Percentiles rank a stretch among this genome's conserved stretches.
phyloP scores from a whole-genome alignment of 495 filamentous ascomycete species.

The Bombardia bombarda region DNA sequence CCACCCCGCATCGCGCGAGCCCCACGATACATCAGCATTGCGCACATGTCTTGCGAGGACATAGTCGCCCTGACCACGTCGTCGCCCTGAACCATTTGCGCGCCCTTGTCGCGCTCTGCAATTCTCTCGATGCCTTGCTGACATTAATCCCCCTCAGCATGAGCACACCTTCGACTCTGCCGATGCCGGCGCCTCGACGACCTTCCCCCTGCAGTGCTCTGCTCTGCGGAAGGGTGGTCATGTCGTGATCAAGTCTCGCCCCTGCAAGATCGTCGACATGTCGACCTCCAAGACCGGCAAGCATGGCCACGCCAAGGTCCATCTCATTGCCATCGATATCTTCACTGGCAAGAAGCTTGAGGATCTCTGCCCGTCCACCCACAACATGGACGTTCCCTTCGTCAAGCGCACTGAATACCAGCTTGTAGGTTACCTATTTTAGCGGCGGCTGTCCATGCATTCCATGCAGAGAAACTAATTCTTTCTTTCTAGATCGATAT shows the following conservation, averaged over 20 bases:
- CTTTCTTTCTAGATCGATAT: slow-evolving; percentile 59
- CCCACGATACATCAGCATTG: slow-evolving; percentile 13
- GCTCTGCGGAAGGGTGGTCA: slow-evolving; percentile 97
- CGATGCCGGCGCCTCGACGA: slow-evolving; percentile 89
- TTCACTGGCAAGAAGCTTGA: slow-evolving; percentile 99
- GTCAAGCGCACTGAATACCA: slow-evolving; percentile 85
- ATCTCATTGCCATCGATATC: slow-evolving; percentile 94
- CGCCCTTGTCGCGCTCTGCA: not conserved
- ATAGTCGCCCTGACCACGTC: not conserved
- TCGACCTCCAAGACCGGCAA: slow-evolving; percentile 99
- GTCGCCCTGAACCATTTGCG: not conserved
- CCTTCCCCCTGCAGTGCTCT: slow-evolving; percentile 98
- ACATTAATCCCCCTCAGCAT: slow-evolving; percentile 49
- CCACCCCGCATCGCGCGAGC: slow-evolving; percentile 24
- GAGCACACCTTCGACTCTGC: slow-evolving; percentile 85
- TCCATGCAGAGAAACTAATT: not conserved
- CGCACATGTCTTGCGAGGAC: slow-evolving; percentile 5
- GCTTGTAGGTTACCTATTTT: slow-evolving; percentile 56
- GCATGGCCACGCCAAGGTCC: slow-evolving; percentile 99
- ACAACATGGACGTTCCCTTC: slow-evolving; percentile 99
- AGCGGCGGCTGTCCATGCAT: not conserved
- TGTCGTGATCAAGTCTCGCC: slow-evolving; percentile 95
- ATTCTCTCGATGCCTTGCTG: not conserved
- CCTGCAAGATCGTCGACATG: slow-evolving; percentile 99
- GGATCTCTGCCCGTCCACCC: slow-evolving; percentile 98